Percentiles rank a stretch among this genome's conserved stretches.
Conservation (phyloP, 257 asterid genomes). For the Datura wrightii region DNA sequence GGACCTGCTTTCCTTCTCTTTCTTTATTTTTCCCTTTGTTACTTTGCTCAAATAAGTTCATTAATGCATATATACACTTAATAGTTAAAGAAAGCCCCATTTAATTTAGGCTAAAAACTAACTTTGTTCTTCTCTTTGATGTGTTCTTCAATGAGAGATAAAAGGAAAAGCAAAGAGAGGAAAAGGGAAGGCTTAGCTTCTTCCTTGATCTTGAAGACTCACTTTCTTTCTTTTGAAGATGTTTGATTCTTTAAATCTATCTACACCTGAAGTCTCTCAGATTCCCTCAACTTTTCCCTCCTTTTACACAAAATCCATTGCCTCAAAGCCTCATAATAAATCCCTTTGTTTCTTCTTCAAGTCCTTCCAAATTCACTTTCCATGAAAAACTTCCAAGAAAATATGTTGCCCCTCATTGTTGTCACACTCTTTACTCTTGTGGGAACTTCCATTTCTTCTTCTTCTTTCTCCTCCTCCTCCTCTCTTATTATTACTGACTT, state of each 20-base stretch:
- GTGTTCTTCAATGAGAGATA: slow-evolving; percentile 50
- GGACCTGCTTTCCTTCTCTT: slow-evolving; percentile 40
- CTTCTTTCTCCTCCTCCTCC: slow-evolving; percentile 67
- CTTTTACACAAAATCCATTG: slow-evolving; percentile 47
- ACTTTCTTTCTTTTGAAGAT: slow-evolving; percentile 48
- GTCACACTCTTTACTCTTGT: slow-evolving; percentile 50
- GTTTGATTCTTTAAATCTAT: slow-evolving; percentile 63
- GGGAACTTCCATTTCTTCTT: slow-evolving; percentile 49
- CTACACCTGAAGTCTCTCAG: slow-evolving; percentile 53
- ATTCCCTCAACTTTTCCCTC: slow-evolving; percentile 60
- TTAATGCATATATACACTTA: slow-evolving; percentile 32
- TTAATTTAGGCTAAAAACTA: slow-evolving; percentile 32
- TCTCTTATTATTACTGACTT: slow-evolving; percentile 64
- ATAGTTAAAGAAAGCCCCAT: neutral
- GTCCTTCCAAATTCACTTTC: slow-evolving; percentile 56
- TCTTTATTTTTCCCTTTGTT: slow-evolving; percentile 15
- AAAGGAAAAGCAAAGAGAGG: slow-evolving; percentile 41
- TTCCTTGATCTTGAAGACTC: slow-evolving; percentile 76
- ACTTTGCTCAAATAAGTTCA: slow-evolving; percentile 33
- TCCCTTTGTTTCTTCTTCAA: slow-evolving; percentile 52
- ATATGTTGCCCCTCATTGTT: slow-evolving; percentile 51
- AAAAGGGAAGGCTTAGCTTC: slow-evolving; percentile 71
- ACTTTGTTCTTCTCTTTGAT: slow-evolving; percentile 36
- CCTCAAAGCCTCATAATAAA: slow-evolving; percentile 45
- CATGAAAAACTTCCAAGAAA: slow-evolving; percentile 46